phyloP scores from a whole-genome alignment of 768 basidiomycete species.

The Pisolithus orientalis region DNA sequence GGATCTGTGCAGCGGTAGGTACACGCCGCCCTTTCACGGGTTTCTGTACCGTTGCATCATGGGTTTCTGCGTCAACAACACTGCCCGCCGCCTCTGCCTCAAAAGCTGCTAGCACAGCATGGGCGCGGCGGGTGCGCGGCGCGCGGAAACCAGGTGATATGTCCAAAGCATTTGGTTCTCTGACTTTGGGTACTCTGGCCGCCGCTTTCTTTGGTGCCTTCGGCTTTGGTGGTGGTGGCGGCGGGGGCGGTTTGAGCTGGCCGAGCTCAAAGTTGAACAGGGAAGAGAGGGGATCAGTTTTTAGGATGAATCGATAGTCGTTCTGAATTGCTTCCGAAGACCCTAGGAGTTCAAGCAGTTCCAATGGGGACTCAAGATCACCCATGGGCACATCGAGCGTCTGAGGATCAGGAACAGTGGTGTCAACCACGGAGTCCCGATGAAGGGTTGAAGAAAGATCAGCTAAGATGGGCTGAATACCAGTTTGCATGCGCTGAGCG shows the following conservation, averaged over 20 bases:
- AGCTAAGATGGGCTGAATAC: conserved; percentile 31
- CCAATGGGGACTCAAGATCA: conserved; percentile 67
- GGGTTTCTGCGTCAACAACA: conserved; percentile 7
- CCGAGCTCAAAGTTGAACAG: conserved; percentile 67
- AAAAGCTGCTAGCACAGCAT: conserved; percentile 37
- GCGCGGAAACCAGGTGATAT: conserved; percentile 40
- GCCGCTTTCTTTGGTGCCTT: conserved; percentile 38
- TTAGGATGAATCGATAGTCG: conserved; percentile 48
- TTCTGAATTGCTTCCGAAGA: conserved; percentile 48
- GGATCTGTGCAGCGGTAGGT: conserved; percentile 14
- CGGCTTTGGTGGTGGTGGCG: conserved; percentile 42
- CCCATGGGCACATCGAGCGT: conserved; percentile 36
- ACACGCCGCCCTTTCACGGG: conserved; percentile 16
- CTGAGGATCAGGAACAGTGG: neutral
- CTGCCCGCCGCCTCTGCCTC: conserved; percentile 32
- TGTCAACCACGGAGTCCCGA: conserved; percentile 7
- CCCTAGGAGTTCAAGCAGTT: conserved; percentile 49
- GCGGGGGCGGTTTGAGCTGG: conserved; percentile 52
- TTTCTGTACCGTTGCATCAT: conserved; percentile 19
- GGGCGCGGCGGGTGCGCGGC: conserved; percentile 42
- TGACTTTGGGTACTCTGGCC: conserved; percentile 11
- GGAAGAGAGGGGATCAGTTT: conserved; percentile 54
- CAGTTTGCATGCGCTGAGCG: conserved; percentile 56
- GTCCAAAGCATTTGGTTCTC: conserved; percentile 28
- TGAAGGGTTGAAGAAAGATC: conserved; percentile 17